Evolutionary conservation across 108 stramenopile species (phyloP).

Genomic region (Epipyxis sp.): DNA sequence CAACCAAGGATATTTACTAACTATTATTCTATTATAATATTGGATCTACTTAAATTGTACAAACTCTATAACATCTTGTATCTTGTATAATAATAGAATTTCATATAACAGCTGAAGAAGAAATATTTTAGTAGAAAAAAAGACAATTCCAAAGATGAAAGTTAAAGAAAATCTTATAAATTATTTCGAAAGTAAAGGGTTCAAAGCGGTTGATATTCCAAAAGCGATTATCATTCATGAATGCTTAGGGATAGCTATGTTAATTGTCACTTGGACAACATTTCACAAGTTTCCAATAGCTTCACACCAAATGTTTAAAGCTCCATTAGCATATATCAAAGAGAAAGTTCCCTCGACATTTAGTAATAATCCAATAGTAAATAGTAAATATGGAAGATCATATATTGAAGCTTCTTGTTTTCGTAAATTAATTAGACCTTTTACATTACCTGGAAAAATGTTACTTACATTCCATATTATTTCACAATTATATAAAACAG

Average conservation of each 20-base stretch:
- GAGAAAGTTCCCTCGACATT: background rate
- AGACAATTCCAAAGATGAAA: too few relatives aligned
- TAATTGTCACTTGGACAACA: background rate
- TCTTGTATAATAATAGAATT: too few relatives aligned
- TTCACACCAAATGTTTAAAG: background rate
- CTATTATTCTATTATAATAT: too few relatives aligned
- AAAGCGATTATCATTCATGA: slow-evolving; percentile 11
- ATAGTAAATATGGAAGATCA: background rate
- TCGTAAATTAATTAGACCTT: background rate
- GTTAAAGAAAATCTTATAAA: background rate
- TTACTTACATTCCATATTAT: too few relatives aligned
- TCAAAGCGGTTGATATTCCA: slow-evolving; percentile 2
- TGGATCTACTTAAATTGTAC: too few relatives aligned
- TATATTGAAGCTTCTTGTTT: slow-evolving; percentile 9
- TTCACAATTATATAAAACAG: too few relatives aligned
- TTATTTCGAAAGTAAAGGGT: background rate
- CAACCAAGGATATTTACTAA: too few relatives aligned
- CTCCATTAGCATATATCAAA: background rate
- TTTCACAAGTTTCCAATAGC: background rate
- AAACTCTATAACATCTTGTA: too few relatives aligned
- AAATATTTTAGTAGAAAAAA: too few relatives aligned
- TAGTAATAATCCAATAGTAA: background rate
- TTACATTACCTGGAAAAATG: slow-evolving; percentile 5
- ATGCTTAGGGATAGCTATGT: background rate
- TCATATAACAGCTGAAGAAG: too few relatives aligned